Percentiles rank a stretch among this genome's conserved stretches.
Evolutionary conservation across 495 filamentous ascomycete genomes (phyloP).

Genomic region (Neurospora sublineolata): DNA sequence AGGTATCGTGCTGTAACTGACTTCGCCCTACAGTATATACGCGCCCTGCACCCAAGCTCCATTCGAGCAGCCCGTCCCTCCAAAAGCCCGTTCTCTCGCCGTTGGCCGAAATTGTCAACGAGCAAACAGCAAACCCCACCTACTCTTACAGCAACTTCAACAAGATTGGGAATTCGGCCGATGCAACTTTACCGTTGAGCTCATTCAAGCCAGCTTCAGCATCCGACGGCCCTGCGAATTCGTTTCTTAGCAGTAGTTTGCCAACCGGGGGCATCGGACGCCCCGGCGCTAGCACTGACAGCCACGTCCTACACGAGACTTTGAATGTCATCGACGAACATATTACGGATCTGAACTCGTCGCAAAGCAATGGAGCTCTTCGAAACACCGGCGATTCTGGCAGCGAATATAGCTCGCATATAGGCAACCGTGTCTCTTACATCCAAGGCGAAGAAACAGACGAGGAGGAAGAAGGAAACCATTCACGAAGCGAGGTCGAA

Average conservation of each 20-base stretch:
- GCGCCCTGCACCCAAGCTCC: conserved; percentile 34
- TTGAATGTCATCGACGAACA: conserved; percentile 96
- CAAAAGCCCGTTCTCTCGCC: conserved; percentile 22
- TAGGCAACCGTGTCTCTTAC: conserved; percentile 71
- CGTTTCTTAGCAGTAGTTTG: conserved; percentile 10
- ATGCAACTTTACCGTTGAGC: conserved; percentile 29
- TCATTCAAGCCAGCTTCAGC: conserved; percentile 21
- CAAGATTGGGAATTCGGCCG: conserved; percentile 8
- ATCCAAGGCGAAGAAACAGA: conserved; percentile 83
- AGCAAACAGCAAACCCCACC: conserved; percentile 14
- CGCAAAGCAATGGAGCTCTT: conserved; percentile 37
- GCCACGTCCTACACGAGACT: conserved; percentile 91
- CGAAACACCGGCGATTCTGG: conserved; percentile 67
- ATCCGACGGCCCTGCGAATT: conserved; percentile 7
- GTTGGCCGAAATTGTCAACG: conserved; percentile 18
- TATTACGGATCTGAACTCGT: conserved; percentile 82
- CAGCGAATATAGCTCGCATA: conserved; percentile 77
- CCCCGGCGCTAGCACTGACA: conserved; percentile 38
- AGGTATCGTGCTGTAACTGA: conserved; percentile 5
- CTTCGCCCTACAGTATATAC: conserved; percentile 37
- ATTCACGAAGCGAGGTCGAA: conserved; percentile 54
- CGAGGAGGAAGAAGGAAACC: conserved; percentile 47
- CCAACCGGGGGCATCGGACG: conserved; percentile 17
- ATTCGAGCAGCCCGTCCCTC: conserved; percentile 9
- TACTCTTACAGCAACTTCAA: conserved; percentile 5